Conservation (phyloP, 1,139 yeast genomes). For the Hyphopichia burtonii region DNA sequence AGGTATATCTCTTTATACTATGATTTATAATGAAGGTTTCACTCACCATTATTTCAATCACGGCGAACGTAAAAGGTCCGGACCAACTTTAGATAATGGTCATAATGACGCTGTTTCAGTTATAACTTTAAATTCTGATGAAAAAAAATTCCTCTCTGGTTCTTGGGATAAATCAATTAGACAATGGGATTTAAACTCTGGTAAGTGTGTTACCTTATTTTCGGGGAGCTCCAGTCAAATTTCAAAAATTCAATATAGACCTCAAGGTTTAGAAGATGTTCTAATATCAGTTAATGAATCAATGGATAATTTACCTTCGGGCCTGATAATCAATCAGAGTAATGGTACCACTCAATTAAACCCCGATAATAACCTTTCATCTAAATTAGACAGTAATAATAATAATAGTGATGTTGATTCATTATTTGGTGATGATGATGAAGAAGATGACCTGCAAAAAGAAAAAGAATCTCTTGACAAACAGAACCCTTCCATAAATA, state of each 20-base stretch:
- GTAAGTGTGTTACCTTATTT: conserved; percentile 50
- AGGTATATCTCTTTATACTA: conserved; percentile 81
- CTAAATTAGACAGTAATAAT: conserved; percentile 15
- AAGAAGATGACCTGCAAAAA: conserved; percentile 29
- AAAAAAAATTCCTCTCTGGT: conserved; percentile 70
- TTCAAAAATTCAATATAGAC: conserved; percentile 76
- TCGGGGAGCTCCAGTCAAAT: conserved; percentile 72
- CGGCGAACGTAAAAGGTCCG: conserved; percentile 15
- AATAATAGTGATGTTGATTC: conserved; percentile 71
- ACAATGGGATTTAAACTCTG: conserved; percentile 86
- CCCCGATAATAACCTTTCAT: background rate
- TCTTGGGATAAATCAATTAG: conserved; percentile 83
- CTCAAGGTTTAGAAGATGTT: conserved; percentile 55
- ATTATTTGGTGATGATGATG: conserved; percentile 78
- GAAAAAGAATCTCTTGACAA: conserved; percentile 21
- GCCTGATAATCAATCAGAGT: conserved; percentile 1
- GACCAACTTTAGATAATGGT: conserved; percentile 19
- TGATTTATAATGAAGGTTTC: conserved; percentile 80
- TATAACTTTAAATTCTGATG: conserved; percentile 59
- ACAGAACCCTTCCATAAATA: conserved; percentile 7
- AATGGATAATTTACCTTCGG: conserved; percentile 10
- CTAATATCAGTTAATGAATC: conserved; percentile 16
- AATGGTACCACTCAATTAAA: conserved; percentile 7
- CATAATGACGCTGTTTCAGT: conserved; percentile 80
- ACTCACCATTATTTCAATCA: conserved; percentile 72